Conservation (phyloP, 345 rosid species). For the Melaleuca alternifolia region DNA sequence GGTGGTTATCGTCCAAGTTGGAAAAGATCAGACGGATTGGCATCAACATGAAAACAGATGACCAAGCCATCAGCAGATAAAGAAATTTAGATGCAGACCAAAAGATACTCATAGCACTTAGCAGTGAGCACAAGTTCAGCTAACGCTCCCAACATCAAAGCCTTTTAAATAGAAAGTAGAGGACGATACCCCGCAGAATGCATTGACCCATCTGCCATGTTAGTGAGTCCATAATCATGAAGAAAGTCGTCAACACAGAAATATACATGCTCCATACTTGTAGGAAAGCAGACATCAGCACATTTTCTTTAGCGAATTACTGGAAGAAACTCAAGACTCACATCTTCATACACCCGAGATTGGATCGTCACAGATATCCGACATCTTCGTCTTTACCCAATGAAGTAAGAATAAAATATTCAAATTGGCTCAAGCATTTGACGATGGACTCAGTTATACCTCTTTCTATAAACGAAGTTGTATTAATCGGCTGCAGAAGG, state of each 20-base stretch:
- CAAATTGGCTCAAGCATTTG: neutral
- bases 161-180: neutral
- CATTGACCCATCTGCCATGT: constrained; percentile 29
- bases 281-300: constrained; percentile 49
- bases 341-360: constrained; percentile 21
- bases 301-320: constrained; percentile 72
- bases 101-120: neutral
- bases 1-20: neutral
- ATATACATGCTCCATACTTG: constrained; percentile 74
- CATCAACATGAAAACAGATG: neutral
- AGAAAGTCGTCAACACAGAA: constrained; percentile 51
- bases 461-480: neutral
- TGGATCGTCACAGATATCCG: constrained; percentile 29
- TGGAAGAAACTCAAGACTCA: constrained; percentile 33
- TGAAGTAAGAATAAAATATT: neutral
- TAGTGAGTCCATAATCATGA: constrained; percentile 33
- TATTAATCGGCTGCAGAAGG: neutral
- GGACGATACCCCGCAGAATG: constrained; percentile 65
- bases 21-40: neutral
- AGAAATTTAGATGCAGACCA: neutral
- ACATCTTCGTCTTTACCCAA: constrained; percentile 49
- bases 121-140: neutral
- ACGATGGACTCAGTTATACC: neutral
- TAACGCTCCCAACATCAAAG: neutral
- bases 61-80: neutral